Evolutionary conservation across 768 basidiomycete species (phyloP), one percentile per base, ranked within the genome.

Genomic region (Rhodotorula diobovata): DNA sequence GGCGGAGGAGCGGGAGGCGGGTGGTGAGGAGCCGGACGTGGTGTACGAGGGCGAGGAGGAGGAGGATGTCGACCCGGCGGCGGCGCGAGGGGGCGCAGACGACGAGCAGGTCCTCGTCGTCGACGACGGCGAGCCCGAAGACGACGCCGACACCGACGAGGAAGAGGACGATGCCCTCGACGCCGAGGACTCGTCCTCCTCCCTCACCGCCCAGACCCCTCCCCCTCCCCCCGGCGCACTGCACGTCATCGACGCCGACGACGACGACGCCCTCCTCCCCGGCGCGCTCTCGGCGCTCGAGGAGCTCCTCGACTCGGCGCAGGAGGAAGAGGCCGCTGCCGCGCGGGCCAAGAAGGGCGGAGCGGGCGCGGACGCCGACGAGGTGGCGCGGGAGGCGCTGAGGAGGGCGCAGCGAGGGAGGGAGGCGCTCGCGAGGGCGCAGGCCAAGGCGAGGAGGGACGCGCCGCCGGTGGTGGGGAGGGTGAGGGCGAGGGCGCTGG

Each of bases 271-370:
- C 7, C 7, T 30, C 7, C 7, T 30, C 2, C 16, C 54, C 10
- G 15, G 20, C 32, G 21, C 32, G 34, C 54, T 55, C 28, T 55
- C 54, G 54, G 59, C 66, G 23, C 50, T 67, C 39, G 66, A 67
- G 53, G 66, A 67, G n/a, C 51, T 67, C 1, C 43, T 61, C 39
- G 54, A 55, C 54, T 55, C 54, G 54, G 54, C 54, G 9, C 43
- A 60, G 43, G 43, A 60, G 59, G 59, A 45, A 32, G 59, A 60
- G 59, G 30, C 15, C 30, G 45, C n/a, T n/a, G n/a, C 16, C 41
- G 43, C 14, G 43, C 30, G 28, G n/a, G 43, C 28, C 14, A n/a
- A n/a, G 28, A 28, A 23, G 23, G 48, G 25, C 48, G 46, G 50
- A n/a, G n/a, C n/a, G n/a, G n/a, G n/a, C 46, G 46, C 46, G 5